These are phyloP conservation scores for Cotoneaster glaucophyllus DNA, from an alignment of 306 rosid genomes.

Conservation along the genomic window DNA sequence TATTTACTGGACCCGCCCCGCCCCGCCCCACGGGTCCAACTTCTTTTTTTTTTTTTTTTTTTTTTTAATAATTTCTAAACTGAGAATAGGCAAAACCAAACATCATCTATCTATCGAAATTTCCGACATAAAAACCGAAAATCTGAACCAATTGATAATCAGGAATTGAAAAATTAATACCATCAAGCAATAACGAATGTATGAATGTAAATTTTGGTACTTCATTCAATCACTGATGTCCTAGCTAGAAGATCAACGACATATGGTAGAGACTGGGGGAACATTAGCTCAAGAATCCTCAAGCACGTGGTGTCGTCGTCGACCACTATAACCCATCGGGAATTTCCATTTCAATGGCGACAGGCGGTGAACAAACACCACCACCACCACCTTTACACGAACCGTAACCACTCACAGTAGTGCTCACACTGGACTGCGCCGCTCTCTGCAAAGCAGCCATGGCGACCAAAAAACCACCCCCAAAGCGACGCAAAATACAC, in stretches of 20 bases:
- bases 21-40: no score
- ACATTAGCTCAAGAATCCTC: constrained; percentile 28
- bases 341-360: not conserved
- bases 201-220: constrained; percentile 19
- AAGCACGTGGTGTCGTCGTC: constrained; percentile 43
- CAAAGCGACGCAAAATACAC: not conserved
- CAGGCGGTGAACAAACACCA: not conserved
- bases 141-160: not conserved
- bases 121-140: not conserved
- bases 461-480: not conserved
- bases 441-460: constrained; percentile 50
- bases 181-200: no score
- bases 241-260: not conserved
- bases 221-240: constrained; percentile 48
- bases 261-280: constrained; percentile 31
- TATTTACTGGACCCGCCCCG: no score
- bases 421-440: constrained; percentile 30
- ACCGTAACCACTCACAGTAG: constrained; percentile 18
- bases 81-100: not conserved
- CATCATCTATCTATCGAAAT: not conserved
- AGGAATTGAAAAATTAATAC: no score
- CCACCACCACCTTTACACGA: constrained; percentile 17
- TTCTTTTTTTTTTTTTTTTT: no score
- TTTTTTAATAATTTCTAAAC: no score
- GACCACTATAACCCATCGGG: constrained; percentile 33